These are phyloP conservation scores for Boeremia exigua DNA, from an alignment of 2,329 filamentous ascomycete genomes.

Conservation along the genomic window DNA sequence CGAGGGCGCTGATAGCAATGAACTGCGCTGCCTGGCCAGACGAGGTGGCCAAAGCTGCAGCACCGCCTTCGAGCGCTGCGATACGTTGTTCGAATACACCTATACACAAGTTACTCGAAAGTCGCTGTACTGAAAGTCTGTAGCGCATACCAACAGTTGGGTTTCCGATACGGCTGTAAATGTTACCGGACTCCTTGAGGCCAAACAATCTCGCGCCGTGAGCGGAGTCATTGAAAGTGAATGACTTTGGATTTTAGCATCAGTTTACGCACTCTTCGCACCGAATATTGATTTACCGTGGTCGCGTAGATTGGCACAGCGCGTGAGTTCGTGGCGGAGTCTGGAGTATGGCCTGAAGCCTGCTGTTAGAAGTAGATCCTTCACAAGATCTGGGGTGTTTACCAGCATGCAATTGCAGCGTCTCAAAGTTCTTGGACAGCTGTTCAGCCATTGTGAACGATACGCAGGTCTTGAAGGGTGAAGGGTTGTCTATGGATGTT, in stretches of 20 bases:
- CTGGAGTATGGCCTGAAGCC: constrained; percentile 72
- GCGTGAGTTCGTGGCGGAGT: constrained; percentile 81
- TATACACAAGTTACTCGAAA: constrained; percentile 68
- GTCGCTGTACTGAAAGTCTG: background rate
- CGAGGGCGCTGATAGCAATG: constrained; percentile 85
- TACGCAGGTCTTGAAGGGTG: background rate
- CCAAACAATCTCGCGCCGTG: constrained; percentile 94
- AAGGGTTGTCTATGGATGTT: constrained; percentile 12
- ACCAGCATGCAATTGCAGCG: constrained; percentile 59
- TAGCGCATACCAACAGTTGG: constrained; percentile 68
- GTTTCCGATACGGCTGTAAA: constrained; percentile 85
- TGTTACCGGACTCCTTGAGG: constrained; percentile 96
- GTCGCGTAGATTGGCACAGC: constrained; percentile 97
- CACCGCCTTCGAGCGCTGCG: constrained; percentile 91
- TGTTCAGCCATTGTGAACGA: constrained; percentile 44
- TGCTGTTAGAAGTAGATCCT: constrained; percentile 1
- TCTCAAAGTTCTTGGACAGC: constrained; percentile 55
- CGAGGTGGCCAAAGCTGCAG: constrained; percentile 81
- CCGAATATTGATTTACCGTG: constrained; percentile 58
- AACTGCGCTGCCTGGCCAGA: constrained; percentile 94
- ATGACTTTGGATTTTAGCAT: constrained; percentile 66
- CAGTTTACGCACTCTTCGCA: background rate
- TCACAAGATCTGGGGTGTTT: constrained; percentile 12
- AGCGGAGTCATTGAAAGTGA: constrained; percentile 91
- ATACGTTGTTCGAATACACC: constrained; percentile 97